Base-by-base conservation (phyloP, 2,329 filamentous ascomycete species). In the Fusarium sororula region DNA sequence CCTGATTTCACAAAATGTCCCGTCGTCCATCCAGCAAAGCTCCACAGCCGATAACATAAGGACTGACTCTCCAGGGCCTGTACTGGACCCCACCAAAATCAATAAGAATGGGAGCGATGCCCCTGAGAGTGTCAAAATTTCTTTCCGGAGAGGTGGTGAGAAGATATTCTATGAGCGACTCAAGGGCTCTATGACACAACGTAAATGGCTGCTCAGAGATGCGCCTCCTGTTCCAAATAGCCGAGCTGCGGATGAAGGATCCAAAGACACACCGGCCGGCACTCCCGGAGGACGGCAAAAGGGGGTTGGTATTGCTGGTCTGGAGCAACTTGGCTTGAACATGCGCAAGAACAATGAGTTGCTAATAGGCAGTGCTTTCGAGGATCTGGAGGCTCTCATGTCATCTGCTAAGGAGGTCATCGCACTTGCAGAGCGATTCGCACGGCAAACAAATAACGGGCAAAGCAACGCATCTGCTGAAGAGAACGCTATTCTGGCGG, bases 371-470 rank as follows among this genome's bases (percentile, higher is more conserved):
- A 95, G 90, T 74, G 95, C 96, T 0, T 99, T 99, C 78, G 96
- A 98, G 80, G 96, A 99, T 79, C 89, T 99, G 1, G 96, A 98
- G 80, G 95, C 96, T 7, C 87, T 99, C 42, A 99, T 98, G 96
- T 94, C 95, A 7, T 98, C 96, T 7, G 96, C 96, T 10, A 98
- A 98, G 80, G 94, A 99, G 80, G 94, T 99, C 55, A 92, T 98
- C 57, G 94, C 95, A 10, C 90, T 99, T 47, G 96, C 96, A 2
- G 96, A 98, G 82, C 91, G 91, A 22, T 96, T 98, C 76, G 91
- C 94, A 4, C 87, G 90, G 18, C 93, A 95, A 79, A 85, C 85
- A 26, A 89, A 89, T 70, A 85, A 87, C 15, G 89, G 87, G 35
- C 88, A 87, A 24, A 89, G 88, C 28, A 88, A 87, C n/a, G 88